Evolutionary conservation across 2,329 filamentous ascomycete genomes (phyloP).

Genomic region (Ophiosphaerella korrae): DNA sequence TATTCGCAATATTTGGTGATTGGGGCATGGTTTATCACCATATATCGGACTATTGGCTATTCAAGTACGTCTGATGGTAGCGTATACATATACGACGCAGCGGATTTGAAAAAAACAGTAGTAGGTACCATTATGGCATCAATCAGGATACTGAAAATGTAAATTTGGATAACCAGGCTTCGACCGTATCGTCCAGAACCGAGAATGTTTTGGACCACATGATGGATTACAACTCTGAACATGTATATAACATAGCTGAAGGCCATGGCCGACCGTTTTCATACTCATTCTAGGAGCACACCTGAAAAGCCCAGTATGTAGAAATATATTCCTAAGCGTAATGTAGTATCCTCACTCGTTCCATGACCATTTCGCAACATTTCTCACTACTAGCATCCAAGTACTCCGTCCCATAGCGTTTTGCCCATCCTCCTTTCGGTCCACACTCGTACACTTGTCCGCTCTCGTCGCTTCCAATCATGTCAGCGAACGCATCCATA

Average conservation of each 20-base stretch:
- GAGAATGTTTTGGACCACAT: too few species aligned
- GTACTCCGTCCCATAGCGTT: slow-evolving; percentile 35
- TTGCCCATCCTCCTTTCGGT: slow-evolving; percentile 41
- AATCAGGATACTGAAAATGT: too few species aligned
- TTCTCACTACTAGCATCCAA: slow-evolving; percentile 36
- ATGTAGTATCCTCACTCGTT: slow-evolving; percentile 10
- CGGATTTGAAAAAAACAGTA: too few species aligned
- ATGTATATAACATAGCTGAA: not conserved
- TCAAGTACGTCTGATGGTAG: not conserved
- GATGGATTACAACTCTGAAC: not conserved
- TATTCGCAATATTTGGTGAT: not conserved
- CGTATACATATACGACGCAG: too few species aligned
- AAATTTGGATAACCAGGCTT: too few species aligned
- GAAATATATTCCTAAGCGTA: too few species aligned
- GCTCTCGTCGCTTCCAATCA: slow-evolving; percentile 42
- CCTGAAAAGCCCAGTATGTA: too few species aligned
- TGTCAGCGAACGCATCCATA: slow-evolving; percentile 48
- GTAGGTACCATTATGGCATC: too few species aligned
- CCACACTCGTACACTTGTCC: slow-evolving; percentile 51
- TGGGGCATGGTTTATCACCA: too few species aligned
- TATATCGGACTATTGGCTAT: not conserved
- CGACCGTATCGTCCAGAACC: too few species aligned
- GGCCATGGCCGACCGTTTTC: too few species aligned
- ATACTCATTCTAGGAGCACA: too few species aligned
- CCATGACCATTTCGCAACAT: slow-evolving; percentile 15